A percentile compares a stretch with the other conserved stretches of the same genome.
phyloP scores from a whole-genome alignment of 257 asterid genomes.

The Nicotiana benthamiana region DNA sequence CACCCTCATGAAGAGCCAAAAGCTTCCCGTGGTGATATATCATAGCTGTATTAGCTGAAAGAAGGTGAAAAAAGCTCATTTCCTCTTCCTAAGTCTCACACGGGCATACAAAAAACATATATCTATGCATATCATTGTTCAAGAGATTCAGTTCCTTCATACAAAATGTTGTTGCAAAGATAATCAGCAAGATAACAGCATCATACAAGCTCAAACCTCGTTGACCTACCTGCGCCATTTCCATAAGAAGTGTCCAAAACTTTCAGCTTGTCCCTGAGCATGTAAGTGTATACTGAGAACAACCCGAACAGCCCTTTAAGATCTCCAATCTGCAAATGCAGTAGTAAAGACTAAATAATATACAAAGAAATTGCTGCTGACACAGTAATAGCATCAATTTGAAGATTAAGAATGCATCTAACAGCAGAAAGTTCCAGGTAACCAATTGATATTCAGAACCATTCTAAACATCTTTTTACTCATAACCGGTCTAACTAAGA shows the following conservation, averaged over 20 bases:
- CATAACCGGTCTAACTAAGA: no score
- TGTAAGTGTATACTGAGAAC: slow-evolving; percentile 47
- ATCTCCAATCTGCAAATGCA: slow-evolving; percentile 78
- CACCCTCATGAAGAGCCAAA: slow-evolving; percentile 81
- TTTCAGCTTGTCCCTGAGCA: slow-evolving; percentile 68
- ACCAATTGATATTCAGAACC: no score
- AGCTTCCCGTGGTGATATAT: slow-evolving; percentile 92
- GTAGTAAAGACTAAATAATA: neutral
- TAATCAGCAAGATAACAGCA: neutral
- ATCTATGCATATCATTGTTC: neutral
- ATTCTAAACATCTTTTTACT: no score
- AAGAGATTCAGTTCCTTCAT: neutral
- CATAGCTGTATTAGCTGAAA: slow-evolving; percentile 87
- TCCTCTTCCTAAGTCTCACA: slow-evolving; percentile 10
- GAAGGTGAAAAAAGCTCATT: slow-evolving; percentile 10
- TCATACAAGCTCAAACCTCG: neutral
- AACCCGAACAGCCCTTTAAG: slow-evolving; percentile 84
- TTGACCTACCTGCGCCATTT: slow-evolving; percentile 56
- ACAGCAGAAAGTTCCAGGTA: no score
- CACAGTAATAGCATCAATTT: neutral
- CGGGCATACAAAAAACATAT: neutral
- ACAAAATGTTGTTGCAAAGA: neutral
- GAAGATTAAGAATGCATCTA: neutral
- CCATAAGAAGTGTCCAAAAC: slow-evolving; percentile 73
- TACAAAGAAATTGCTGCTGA: neutral